Percentiles rank a stretch among this genome's conserved stretches.
Evolutionary conservation across 805 yeast genomes (phyloP).

Genomic region (Saccharomycopsis schoenii): DNA sequence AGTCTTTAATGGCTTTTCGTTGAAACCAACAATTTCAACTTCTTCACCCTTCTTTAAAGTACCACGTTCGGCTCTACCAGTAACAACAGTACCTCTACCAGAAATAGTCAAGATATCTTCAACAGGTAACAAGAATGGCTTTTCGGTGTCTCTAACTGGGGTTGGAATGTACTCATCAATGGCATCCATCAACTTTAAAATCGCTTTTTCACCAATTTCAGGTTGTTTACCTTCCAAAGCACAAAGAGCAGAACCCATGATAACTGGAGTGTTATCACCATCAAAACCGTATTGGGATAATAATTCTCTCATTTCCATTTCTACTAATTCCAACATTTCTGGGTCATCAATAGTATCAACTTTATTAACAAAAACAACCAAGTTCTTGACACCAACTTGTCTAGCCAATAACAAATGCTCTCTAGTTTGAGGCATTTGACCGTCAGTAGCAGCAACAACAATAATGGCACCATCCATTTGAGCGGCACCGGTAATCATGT

Average conservation of each 20-base stretch:
- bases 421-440: conserved; percentile 99
- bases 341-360: conserved; percentile 97
- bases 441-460: conserved; percentile 98
- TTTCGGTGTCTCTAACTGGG: conserved; percentile 90
- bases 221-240: conserved; percentile 84
- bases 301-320: conserved; percentile 99
- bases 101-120: conserved; percentile 97
- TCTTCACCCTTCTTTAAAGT: conserved; percentile 96
- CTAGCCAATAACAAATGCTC: conserved; percentile 97
- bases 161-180: conserved; percentile 94
- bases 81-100: conserved; percentile 99
- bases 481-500: conserved; percentile 99
- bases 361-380: conserved; percentile 96
- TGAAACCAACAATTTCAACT: conserved; percentile 91
- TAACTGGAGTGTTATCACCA: conserved; percentile 95
- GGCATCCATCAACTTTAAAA: conserved; percentile 75
- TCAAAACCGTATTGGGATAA: conserved; percentile 87
- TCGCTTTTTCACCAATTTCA: conserved; percentile 85
- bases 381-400: conserved; percentile 97
- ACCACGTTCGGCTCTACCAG: conserved; percentile 99
- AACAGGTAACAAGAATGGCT: conserved; percentile 93
- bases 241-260: conserved; percentile 97
- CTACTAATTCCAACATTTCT: conserved; percentile 98
- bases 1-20: conserved; percentile 79
- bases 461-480: conserved; percentile 99